Evolutionary conservation across 768 basidiomycete genomes (phyloP).

Genomic region (Tubosaeta sp.): DNA sequence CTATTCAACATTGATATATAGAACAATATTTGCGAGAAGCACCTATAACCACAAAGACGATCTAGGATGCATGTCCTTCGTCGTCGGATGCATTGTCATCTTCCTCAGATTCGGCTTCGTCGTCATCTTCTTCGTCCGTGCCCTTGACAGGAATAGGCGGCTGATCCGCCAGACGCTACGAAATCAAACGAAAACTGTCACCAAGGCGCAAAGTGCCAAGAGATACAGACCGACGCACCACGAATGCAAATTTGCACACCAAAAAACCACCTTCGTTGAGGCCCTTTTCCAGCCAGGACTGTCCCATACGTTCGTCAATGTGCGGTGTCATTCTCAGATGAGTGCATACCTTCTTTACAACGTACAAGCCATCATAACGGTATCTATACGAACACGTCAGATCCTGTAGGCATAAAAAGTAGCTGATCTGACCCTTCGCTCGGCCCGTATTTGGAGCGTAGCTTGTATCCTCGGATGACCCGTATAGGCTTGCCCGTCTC

Average conservation of each 20-base stretch:
- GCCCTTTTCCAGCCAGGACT: conserved; percentile 77
- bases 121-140: conserved; percentile 5
- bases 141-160: conserved; percentile 21
- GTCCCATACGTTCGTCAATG: neutral
- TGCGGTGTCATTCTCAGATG: neutral
- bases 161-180: conserved; percentile 26
- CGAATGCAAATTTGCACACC: conserved; percentile 85
- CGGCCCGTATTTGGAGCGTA: conserved; percentile 70
- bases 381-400: conserved; percentile 44
- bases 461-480: conserved; percentile 75
- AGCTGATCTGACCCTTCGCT: conserved; percentile 55
- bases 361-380: conserved; percentile 88
- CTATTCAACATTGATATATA: too few species aligned
- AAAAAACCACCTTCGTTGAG: conserved; percentile 62
- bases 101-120: neutral
- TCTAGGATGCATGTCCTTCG: neutral
- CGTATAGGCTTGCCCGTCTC: conserved; percentile 80
- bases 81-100: conserved; percentile 2
- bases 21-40: too few species aligned
- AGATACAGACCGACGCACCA: conserved; percentile 40
- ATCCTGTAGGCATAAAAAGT: neutral
- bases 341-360: conserved; percentile 58
- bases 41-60: neutral
- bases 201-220: neutral
- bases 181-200: neutral